phyloP scores from a whole-genome alignment of 2,329 filamentous ascomycete species.

The Plenodomus tracheiphilus region DNA sequence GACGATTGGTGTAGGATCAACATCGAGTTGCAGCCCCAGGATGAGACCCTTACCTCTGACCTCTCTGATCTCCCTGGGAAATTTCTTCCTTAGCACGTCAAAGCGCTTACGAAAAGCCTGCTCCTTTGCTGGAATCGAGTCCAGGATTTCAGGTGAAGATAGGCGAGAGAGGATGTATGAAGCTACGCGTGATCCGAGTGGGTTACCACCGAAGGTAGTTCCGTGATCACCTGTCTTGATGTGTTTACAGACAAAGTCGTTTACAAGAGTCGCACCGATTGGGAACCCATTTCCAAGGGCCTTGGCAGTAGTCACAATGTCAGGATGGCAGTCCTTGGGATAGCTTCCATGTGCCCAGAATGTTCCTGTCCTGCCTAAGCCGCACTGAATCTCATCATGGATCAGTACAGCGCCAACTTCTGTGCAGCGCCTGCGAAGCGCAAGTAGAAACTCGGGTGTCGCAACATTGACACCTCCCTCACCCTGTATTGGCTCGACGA shows the following conservation, averaged over 20 bases:
- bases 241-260: conserved; percentile 68
- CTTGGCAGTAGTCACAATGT: conserved; percentile 92
- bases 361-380: conserved; percentile 80
- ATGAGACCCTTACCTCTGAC: conserved; percentile 83
- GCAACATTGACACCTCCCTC: conserved; percentile 91
- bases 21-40: conserved; percentile 78
- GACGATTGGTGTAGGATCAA: conserved; percentile 73
- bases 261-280: conserved; percentile 79
- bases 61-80: conserved; percentile 75
- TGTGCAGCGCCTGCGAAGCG: conserved; percentile 81
- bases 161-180: conserved; percentile 83
- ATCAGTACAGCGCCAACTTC: conserved; percentile 87
- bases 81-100: conserved; percentile 59
- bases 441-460: conserved; percentile 77
- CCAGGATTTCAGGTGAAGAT: conserved; percentile 69
- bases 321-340: conserved; percentile 81
- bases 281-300: conserved; percentile 96
- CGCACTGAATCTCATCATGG: conserved; percentile 97
- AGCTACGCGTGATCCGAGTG: conserved; percentile 79
- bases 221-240: conserved; percentile 82
- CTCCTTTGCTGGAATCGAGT: conserved; percentile 70
- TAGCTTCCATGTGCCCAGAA: conserved; percentile 86
- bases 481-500: conserved; percentile 96
- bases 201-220: conserved; percentile 93
- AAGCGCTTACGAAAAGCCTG: conserved; percentile 63